Evolutionary conservation across 768 basidiomycete species (phyloP).

Genomic region (Piloderma croceum): DNA sequence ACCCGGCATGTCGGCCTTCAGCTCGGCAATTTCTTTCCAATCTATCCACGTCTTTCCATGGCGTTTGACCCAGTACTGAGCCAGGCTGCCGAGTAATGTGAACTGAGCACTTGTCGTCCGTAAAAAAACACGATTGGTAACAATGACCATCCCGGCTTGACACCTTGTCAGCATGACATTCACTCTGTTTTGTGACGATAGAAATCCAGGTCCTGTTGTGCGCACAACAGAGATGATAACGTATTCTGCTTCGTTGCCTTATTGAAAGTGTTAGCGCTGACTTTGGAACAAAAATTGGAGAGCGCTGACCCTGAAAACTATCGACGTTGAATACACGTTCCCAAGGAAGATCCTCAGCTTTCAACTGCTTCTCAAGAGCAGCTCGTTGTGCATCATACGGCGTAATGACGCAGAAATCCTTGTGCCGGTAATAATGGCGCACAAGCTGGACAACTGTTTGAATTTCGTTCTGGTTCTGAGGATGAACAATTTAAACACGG

Average conservation of each 20-base stretch:
- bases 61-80: conserved; percentile 21
- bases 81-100: conserved; percentile 40
- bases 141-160: conserved; percentile 40
- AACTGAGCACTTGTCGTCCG: conserved; percentile 18
- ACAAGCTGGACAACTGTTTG: conserved; percentile 37
- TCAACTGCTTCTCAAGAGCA: conserved; percentile 32
- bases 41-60: conserved; percentile 25
- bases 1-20: conserved; percentile 28
- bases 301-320: conserved; percentile 44
- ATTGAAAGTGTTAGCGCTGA: background rate
- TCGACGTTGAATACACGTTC: conserved; percentile 48
- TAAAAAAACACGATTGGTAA: conserved; percentile 40
- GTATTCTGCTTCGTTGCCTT: conserved; percentile 49
- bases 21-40: conserved; percentile 25
- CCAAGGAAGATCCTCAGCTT: conserved; percentile 30
- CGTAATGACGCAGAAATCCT: conserved; percentile 43
- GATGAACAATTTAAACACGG: background rate
- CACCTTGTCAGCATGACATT: conserved; percentile 53
- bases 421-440: conserved; percentile 31
- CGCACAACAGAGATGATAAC: conserved; percentile 49
- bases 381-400: conserved; percentile 51
- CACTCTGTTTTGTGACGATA: conserved; percentile 37
- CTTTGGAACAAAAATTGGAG: background rate
- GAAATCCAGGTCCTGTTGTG: conserved; percentile 40
- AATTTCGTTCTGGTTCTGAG: conserved; percentile 40